A percentile compares a stretch with the other conserved stretches of the same genome.
Evolutionary conservation across 768 basidiomycete genomes (phyloP).

Genomic region (Russula lepida): DNA sequence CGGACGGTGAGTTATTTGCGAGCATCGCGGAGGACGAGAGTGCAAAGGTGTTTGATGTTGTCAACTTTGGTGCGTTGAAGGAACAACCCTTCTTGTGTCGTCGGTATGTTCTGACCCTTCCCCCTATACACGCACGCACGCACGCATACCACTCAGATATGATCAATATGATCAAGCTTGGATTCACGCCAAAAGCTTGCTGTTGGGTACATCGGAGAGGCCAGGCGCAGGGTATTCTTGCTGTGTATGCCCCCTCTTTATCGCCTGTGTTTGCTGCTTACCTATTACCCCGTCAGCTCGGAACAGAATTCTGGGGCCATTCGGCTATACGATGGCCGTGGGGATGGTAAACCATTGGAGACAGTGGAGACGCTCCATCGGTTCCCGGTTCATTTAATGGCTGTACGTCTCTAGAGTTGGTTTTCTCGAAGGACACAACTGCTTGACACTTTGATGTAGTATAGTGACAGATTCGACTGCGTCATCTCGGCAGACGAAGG

Average conservation of each 20-base stretch:
- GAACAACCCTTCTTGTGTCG: neutral
- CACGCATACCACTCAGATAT: constrained; percentile 53
- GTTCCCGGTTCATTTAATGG: constrained; percentile 85
- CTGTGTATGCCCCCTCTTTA: constrained; percentile 52
- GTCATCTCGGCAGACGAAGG: constrained; percentile 92
- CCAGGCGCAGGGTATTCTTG: constrained; percentile 79
- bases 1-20: constrained; percentile 88
- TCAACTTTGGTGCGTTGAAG: constrained; percentile 79
- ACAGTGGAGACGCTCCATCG: constrained; percentile 73
- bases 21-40: constrained; percentile 87
- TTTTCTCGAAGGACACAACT: neutral
- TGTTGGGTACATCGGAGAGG: constrained; percentile 93
- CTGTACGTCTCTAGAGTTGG: constrained; percentile 31
- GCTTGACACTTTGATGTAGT: constrained; percentile 39
- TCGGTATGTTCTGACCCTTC: neutral
- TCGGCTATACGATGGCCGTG: constrained; percentile 87
- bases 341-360: constrained; percentile 68
- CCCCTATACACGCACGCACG: neutral
- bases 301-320: constrained; percentile 69
- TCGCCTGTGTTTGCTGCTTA: neutral
- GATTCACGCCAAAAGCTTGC: constrained; percentile 76
- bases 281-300: constrained; percentile 44
- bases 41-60: constrained; percentile 93
- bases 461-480: constrained; percentile 81
- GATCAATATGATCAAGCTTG: constrained; percentile 96